Conservation (phyloP, 768 basidiomycete species). For the Nidularia pulvinata region DNA sequence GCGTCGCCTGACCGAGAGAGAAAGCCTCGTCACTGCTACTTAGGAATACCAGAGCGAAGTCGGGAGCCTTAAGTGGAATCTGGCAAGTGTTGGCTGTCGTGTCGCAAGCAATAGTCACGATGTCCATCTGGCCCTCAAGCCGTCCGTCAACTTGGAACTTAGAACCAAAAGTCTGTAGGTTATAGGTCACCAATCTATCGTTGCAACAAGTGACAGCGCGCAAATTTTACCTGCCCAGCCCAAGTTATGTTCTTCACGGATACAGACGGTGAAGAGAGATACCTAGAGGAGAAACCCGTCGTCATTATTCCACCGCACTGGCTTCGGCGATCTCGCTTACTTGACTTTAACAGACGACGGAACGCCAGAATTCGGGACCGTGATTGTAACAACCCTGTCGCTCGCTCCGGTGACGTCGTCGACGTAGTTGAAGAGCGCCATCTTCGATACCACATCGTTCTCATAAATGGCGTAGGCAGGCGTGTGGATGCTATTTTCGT, state of each 20-base stretch:
- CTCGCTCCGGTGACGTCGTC: slow-evolving; percentile 58
- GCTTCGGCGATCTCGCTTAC: slow-evolving; percentile 22
- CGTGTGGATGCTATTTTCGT: slow-evolving; percentile 49
- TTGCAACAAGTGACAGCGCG: neutral
- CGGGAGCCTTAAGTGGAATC: slow-evolving; percentile 59
- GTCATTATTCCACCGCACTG: neutral
- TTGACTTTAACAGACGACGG: slow-evolving; percentile 57
- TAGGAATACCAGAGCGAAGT: slow-evolving; percentile 72
- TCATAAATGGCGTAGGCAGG: slow-evolving; percentile 79
- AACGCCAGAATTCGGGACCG: slow-evolving; percentile 30
- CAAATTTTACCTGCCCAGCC: slow-evolving; percentile 49
- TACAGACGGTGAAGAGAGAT: slow-evolving; percentile 46
- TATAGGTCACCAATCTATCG: neutral
- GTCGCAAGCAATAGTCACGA: slow-evolving; percentile 60
- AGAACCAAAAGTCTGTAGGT: slow-evolving; percentile 52
- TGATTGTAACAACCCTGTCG: slow-evolving; percentile 51
- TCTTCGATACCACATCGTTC: slow-evolving; percentile 53
- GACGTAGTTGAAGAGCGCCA: slow-evolving; percentile 75
- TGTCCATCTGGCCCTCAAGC: slow-evolving; percentile 44
- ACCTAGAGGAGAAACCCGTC: slow-evolving; percentile 31
- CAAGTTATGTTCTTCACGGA: slow-evolving; percentile 61
- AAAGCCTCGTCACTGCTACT: slow-evolving; percentile 26
- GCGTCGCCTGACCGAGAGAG: neutral
- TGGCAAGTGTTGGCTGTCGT: slow-evolving; percentile 51
- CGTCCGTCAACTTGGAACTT: slow-evolving; percentile 67